Conservation (phyloP, 2,329 filamentous ascomycete species). For the Pseudocercospora ulei region DNA sequence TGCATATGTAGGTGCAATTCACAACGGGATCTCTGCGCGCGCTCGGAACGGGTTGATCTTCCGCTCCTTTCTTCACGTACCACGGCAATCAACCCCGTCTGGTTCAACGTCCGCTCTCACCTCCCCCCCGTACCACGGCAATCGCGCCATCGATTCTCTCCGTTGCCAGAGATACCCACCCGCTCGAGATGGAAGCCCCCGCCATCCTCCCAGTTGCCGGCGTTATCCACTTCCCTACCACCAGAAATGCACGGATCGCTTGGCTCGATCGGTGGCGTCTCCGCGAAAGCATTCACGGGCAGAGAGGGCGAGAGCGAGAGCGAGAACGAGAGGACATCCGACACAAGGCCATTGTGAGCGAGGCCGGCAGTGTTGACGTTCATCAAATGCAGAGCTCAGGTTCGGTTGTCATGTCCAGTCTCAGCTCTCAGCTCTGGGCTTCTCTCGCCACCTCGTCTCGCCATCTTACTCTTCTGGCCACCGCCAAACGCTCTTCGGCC, state of each 20-base stretch:
- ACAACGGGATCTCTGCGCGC: too few species aligned
- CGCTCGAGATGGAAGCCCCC: background rate
- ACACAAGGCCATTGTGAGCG: background rate
- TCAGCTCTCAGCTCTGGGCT: background rate
- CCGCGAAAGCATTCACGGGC: too few species aligned
- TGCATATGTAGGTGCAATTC: too few species aligned
- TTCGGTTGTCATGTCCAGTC: background rate
- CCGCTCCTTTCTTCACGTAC: too few species aligned
- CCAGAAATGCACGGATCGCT: too few species aligned
- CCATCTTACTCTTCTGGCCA: background rate
- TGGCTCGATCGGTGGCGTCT: too few species aligned
- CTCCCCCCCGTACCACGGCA: conserved; percentile 1
- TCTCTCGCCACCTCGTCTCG: conserved; percentile 1
- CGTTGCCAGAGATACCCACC: background rate
- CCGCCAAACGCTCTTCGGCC: background rate
- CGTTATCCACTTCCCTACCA: too few species aligned
- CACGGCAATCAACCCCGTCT: too few species aligned
- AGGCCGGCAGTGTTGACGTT: background rate
- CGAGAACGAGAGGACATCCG: too few species aligned
- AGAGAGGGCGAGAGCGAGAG: too few species aligned
- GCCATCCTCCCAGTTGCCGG: too few species aligned
- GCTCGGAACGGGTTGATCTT: too few species aligned
- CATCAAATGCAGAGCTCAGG: background rate
- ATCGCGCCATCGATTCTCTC: conserved; percentile 7
- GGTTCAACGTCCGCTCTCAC: conserved; percentile 5